Conservation (phyloP, 1,139 yeast genomes). For the Suhomyces wounanorum region DNA sequence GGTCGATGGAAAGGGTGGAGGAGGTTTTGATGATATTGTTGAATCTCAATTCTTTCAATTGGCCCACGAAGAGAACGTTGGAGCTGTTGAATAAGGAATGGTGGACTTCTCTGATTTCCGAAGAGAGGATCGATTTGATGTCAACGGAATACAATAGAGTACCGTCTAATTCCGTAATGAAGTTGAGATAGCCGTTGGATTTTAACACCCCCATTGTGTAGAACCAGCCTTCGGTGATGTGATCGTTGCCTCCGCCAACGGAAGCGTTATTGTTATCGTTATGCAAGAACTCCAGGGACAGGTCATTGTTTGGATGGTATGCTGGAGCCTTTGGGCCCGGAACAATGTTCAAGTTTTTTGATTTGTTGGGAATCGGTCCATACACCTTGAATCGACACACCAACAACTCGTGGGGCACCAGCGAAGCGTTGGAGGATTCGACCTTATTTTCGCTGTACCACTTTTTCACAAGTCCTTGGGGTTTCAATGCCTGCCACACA, state of each 20-base stretch:
- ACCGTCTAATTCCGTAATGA: slow-evolving; percentile 68
- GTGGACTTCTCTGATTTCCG: slow-evolving; percentile 70
- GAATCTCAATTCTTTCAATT: slow-evolving; percentile 53
- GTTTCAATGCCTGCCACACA: slow-evolving; percentile 66
- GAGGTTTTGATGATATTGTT: slow-evolving; percentile 41
- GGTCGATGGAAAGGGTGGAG: slow-evolving; percentile 27
- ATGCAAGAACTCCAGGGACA: slow-evolving; percentile 11
- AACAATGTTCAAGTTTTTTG: slow-evolving; percentile 42
- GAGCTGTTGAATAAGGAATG: slow-evolving; percentile 64
- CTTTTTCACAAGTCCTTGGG: slow-evolving; percentile 60
- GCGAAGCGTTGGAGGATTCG: slow-evolving; percentile 25
- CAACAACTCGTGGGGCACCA: slow-evolving; percentile 44
- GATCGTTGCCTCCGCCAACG: slow-evolving; percentile 14
- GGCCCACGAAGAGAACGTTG: slow-evolving; percentile 61
- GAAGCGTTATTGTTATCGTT: slow-evolving; percentile 5
- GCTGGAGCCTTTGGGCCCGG: slow-evolving; percentile 51
- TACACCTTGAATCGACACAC: slow-evolving; percentile 67
- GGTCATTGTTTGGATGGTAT: slow-evolving; percentile 31
- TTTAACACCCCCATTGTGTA: slow-evolving; percentile 72
- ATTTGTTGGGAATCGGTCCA: slow-evolving; percentile 57
- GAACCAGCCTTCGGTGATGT: slow-evolving; percentile 66
- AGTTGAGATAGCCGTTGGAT: slow-evolving; percentile 64
- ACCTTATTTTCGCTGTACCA: slow-evolving; percentile 52
- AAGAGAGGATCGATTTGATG: slow-evolving; percentile 54
- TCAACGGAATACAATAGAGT: slow-evolving; percentile 64